phyloP scores from a whole-genome alignment of 768 basidiomycete genomes.

The Pholiota microspora region DNA sequence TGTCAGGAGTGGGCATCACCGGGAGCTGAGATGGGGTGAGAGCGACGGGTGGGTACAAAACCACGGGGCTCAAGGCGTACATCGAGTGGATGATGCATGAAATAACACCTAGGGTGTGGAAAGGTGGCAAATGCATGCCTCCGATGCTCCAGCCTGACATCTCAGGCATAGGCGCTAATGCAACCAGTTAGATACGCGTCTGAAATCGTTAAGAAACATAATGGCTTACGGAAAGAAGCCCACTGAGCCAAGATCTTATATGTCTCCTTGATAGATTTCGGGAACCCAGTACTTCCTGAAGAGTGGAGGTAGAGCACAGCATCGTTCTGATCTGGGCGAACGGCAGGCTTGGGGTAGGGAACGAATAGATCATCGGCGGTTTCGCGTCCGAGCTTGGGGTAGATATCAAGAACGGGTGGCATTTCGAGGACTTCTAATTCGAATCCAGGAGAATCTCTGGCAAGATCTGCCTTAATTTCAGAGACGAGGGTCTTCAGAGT shows the following conservation, averaged over 20 bases:
- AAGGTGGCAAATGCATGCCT: constrained; percentile 34
- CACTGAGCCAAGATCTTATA: constrained; percentile 26
- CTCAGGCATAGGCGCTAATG: not conserved
- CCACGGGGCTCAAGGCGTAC: constrained; percentile 10
- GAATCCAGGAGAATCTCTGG: constrained; percentile 13
- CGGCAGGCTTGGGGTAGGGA: constrained; percentile 19
- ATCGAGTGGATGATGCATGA: constrained; percentile 27
- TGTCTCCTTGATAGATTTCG: constrained; percentile 35
- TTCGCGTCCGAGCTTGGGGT: constrained; percentile 38
- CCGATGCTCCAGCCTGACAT: constrained; percentile 19
- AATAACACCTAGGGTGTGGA: constrained; percentile 33
- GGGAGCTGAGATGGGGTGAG: constrained; percentile 34
- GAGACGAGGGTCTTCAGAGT: constrained; percentile 27
- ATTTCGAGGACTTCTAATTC: constrained; percentile 28
- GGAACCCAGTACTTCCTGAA: constrained; percentile 22
- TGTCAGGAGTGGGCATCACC: constrained; percentile 27
- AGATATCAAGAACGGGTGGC: constrained; percentile 28
- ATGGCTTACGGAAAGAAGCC: constrained; percentile 30
- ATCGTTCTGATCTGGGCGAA: constrained; percentile 16
- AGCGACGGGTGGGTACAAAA: constrained; percentile 17
- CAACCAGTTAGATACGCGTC: not conserved
- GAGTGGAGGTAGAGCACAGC: constrained; percentile 5
- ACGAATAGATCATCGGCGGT: constrained; percentile 23
- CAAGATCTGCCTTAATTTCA: constrained; percentile 22
- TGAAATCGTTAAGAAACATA: too few species aligned